Conservation (phyloP, 495 filamentous ascomycete species). For the Aspergillus ellipticus region DNA sequence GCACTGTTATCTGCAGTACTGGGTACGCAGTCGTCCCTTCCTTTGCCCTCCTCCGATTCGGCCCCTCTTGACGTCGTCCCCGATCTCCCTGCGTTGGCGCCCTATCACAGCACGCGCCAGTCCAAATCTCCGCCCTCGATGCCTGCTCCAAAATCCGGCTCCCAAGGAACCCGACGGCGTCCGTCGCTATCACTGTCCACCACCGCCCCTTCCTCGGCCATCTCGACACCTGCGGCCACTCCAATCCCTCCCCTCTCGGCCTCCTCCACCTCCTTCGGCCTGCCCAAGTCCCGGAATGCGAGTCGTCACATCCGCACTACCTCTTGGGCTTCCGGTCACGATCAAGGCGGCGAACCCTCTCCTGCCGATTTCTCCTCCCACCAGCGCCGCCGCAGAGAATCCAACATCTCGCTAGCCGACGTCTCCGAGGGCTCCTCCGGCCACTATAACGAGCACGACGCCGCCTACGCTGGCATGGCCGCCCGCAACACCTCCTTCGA, state of each 20-base stretch:
- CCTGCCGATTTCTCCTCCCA: conserved; percentile 17
- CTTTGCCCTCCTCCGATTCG: too few species aligned
- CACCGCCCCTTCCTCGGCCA: conserved; percentile 9
- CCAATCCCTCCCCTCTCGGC: conserved; percentile 9
- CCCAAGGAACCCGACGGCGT: conserved; percentile 13
- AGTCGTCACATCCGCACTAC: conserved; percentile 38
- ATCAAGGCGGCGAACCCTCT: conserved; percentile 30
- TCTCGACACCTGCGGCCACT: conserved; percentile 3
- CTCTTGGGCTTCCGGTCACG: conserved; percentile 40
- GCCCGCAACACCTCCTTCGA: conserved; percentile 39
- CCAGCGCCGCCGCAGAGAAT: conserved; percentile 37
- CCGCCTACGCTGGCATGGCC: conserved; percentile 25
- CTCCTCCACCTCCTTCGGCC: conserved; percentile 9
- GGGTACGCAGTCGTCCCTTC: neutral
- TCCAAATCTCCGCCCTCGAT: conserved; percentile 12
- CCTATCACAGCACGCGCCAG: conserved; percentile 7
- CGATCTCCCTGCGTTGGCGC: conserved; percentile 2
- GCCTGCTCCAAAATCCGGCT: conserved; percentile 14
- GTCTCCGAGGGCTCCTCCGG: conserved; percentile 35
- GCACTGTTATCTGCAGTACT: too few species aligned
- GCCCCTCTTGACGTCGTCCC: conserved; percentile 19
- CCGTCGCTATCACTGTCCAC: conserved; percentile 8
- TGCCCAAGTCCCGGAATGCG: conserved; percentile 25
- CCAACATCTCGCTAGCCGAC: conserved; percentile 34
- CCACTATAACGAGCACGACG: conserved; percentile 22